phyloP scores from a whole-genome alignment of 2,329 filamentous ascomycete species.

The Cephalotrichum gorgonifer region DNA sequence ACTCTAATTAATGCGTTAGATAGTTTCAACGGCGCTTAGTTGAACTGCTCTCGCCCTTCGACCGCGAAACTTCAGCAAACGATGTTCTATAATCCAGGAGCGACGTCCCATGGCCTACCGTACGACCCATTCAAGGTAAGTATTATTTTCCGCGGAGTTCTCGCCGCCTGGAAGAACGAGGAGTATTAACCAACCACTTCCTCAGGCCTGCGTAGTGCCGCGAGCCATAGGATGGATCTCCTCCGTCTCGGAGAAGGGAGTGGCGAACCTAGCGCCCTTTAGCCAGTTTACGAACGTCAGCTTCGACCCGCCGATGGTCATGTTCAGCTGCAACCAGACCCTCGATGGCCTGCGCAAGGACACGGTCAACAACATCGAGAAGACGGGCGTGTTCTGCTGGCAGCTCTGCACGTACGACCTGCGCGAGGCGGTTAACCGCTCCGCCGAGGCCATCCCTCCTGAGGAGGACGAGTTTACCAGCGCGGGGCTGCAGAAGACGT shows the following conservation, averaged over 20 bases:
- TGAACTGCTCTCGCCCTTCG: too few relatives aligned
- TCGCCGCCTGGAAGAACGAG: not conserved
- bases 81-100: constrained; percentile 14
- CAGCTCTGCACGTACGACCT: constrained; percentile 47
- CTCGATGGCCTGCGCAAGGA: constrained; percentile 37
- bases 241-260: constrained; percentile 33
- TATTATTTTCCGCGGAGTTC: too few relatives aligned
- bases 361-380: constrained; percentile 44
- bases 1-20: too few relatives aligned
- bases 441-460: constrained; percentile 35
- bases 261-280: constrained; percentile 45
- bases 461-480: constrained; percentile 44
- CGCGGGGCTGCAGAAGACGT: constrained; percentile 37
- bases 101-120: constrained; percentile 11
- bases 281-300: constrained; percentile 54
- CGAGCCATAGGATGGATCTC: constrained; percentile 55
- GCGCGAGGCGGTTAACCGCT: constrained; percentile 43
- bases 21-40: too few relatives aligned
- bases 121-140: constrained; percentile 13
- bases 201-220: constrained; percentile 47
- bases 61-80: too few relatives aligned
- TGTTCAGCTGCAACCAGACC: constrained; percentile 51
- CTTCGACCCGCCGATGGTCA: constrained; percentile 52
- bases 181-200: not conserved
- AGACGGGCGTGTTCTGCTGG: constrained; percentile 47